phyloP scores from a whole-genome alignment of 1,284 basidiomycete species.

The Ustilago hordei region DNA sequence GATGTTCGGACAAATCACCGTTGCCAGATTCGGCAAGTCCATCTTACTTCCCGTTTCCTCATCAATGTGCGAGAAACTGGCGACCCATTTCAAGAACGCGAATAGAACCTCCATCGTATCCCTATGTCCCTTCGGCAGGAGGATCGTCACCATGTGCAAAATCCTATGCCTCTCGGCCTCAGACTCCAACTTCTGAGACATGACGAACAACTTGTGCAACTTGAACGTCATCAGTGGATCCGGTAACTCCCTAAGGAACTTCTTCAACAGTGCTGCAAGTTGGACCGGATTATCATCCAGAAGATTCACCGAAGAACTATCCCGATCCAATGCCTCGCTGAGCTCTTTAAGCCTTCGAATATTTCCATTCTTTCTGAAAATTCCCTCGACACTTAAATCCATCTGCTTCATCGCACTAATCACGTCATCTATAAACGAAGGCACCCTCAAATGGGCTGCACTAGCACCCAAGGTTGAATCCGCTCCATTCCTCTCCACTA shows the following conservation, averaged over 20 bases:
- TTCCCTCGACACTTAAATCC: conserved; percentile 99
- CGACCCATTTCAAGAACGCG: conserved; percentile 99
- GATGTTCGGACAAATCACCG: conserved; percentile 96
- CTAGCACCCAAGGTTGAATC: conserved; percentile 92
- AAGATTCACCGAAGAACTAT: conserved; percentile 84
- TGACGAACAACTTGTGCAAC: conserved; percentile 87
- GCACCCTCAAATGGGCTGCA: conserved; percentile 85
- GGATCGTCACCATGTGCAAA: conserved; percentile 85
- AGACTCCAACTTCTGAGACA: conserved; percentile 83
- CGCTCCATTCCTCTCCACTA: conserved; percentile 94
- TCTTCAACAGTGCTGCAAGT: conserved; percentile 94
- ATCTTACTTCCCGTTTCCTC: conserved; percentile 98
- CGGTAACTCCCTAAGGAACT: conserved; percentile 94
- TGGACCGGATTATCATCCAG: conserved; percentile 97
- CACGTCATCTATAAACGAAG: conserved; percentile 97
- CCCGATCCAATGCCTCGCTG: conserved; percentile 91
- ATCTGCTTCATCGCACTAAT: conserved; percentile 98
- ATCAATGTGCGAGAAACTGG: conserved; percentile 97
- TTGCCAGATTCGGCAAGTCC: conserved; percentile 96
- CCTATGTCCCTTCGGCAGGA: conserved; percentile 91
- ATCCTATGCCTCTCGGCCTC: conserved; percentile 84
- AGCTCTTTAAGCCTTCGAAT: conserved; percentile 91
- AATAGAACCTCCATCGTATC: conserved; percentile 98
- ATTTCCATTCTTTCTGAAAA: conserved; percentile 98
- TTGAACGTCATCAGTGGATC: conserved; percentile 96